Conservation (phyloP, 2,329 filamentous ascomycete genomes). For the Davidsoniella australis region DNA sequence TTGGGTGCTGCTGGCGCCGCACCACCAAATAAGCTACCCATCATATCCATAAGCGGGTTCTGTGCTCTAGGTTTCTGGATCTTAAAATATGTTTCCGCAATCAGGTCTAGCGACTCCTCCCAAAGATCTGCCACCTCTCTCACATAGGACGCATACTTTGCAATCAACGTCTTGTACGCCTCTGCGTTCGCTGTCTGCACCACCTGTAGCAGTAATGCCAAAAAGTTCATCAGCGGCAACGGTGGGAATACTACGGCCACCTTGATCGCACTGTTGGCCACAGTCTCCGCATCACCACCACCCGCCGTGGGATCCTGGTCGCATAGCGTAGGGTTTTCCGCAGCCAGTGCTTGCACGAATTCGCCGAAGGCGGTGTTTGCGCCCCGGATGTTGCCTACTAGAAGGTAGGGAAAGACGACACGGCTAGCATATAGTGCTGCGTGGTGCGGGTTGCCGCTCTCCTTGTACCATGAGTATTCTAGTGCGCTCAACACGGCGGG, state of each 20-base stretch:
- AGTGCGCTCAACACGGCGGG: slow-evolving; percentile 62
- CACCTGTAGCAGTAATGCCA: slow-evolving; percentile 67
- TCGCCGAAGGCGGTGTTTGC: slow-evolving; percentile 68
- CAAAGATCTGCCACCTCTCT: slow-evolving; percentile 55
- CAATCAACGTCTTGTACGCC: slow-evolving; percentile 63
- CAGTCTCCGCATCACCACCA: slow-evolving; percentile 38
- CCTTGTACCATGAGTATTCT: slow-evolving; percentile 86
- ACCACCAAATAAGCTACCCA: slow-evolving; percentile 84
- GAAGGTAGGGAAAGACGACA: slow-evolving; percentile 76
- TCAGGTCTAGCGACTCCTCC: slow-evolving; percentile 67
- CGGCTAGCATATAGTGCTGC: slow-evolving; percentile 75
- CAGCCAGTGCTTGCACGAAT: slow-evolving; percentile 26
- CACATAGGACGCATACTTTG: slow-evolving; percentile 65
- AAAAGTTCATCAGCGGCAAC: slow-evolving; percentile 87
- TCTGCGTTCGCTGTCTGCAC: slow-evolving; percentile 65
- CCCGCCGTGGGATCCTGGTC: slow-evolving; percentile 25
- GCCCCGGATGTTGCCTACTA: slow-evolving; percentile 77
- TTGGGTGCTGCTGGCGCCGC: slow-evolving; percentile 17
- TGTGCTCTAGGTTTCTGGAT: slow-evolving; percentile 77
- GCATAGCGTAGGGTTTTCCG: slow-evolving; percentile 31
- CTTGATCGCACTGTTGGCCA: slow-evolving; percentile 57
- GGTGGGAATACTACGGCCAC: slow-evolving; percentile 64
- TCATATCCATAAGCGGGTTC: slow-evolving; percentile 94
- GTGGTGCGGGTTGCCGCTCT: slow-evolving; percentile 64
- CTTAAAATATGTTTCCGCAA: slow-evolving; percentile 93